These are phyloP conservation scores for Skeletonema grethae DNA, from an alignment of 108 stramenopile genomes.

Conservation along the genomic window DNA sequence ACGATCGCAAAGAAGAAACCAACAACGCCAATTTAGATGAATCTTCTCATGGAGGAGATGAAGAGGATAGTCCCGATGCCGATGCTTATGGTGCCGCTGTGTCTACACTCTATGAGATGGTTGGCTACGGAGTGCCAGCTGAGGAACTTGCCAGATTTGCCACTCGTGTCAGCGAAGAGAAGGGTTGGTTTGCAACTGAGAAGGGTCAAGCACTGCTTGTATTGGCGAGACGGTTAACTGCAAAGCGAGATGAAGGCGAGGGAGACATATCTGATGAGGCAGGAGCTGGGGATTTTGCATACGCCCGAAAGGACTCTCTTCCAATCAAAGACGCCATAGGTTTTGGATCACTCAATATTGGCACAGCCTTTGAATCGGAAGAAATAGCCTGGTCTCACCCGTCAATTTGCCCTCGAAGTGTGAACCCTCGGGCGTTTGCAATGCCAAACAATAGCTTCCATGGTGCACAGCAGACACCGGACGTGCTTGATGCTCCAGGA, in stretches of 20 bases:
- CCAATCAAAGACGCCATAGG: slow-evolving; percentile 11
- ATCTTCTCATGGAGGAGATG: slow-evolving; percentile 13
- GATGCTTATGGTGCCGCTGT: slow-evolving; percentile 78
- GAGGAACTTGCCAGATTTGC: slow-evolving; percentile 85
- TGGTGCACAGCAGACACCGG: slow-evolving; percentile 11
- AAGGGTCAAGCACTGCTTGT: slow-evolving; percentile 74
- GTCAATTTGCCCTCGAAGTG: slow-evolving; percentile 22
- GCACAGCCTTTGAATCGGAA: slow-evolving; percentile 39
- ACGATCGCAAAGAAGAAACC: slow-evolving; percentile 51
- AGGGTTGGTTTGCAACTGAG: slow-evolving; percentile 80
- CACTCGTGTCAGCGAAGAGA: slow-evolving; percentile 60
- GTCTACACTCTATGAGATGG: slow-evolving; percentile 90
- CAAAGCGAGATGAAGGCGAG: slow-evolving; percentile 73
- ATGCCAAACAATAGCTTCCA: slow-evolving; percentile 34
- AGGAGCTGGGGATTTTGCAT: slow-evolving; percentile 14
- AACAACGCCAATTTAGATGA: slow-evolving; percentile 18
- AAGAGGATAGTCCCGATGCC: slow-evolving; percentile 53
- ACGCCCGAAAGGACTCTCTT: slow-evolving; percentile 18
- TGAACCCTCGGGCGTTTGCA: slow-evolving; percentile 19
- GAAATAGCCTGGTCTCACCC: slow-evolving; percentile 75
- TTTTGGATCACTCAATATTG: slow-evolving; percentile 15
- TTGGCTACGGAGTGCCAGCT: slow-evolving; percentile 80
- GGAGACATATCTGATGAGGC: slow-evolving; percentile 46
- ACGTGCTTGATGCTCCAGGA: slow-evolving; percentile 30
- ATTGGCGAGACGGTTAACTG: slow-evolving; percentile 71